Conservation (phyloP, 768 basidiomycete genomes). For the Lactifluus piperatus region DNA sequence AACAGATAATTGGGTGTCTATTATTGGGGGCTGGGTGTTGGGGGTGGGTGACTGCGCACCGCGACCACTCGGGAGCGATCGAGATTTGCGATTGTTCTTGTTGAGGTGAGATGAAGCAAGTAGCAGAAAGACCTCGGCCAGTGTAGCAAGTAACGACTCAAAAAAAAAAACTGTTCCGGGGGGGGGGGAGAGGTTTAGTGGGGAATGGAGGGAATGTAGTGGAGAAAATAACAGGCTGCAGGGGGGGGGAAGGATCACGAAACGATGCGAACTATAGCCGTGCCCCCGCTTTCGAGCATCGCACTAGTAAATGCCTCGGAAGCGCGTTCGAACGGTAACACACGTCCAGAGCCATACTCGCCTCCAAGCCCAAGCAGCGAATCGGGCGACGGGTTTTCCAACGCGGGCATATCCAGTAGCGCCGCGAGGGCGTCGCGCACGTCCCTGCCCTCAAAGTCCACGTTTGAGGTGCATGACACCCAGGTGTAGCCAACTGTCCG, state of each 20-base stretch:
- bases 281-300: conserved; percentile 27
- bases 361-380: conserved; percentile 26
- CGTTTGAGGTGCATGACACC: conserved; percentile 72
- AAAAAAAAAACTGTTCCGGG: not conserved
- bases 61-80: not conserved
- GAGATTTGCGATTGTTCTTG: too few relatives aligned
- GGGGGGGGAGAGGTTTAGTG: too few relatives aligned
- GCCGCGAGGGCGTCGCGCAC: conserved; percentile 44
- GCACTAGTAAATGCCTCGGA: conserved; percentile 38
- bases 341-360: conserved; percentile 26
- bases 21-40: not conserved
- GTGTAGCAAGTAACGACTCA: not conserved
- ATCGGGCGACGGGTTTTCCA: conserved; percentile 27
- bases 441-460: conserved; percentile 78
- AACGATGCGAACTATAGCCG: conserved; percentile 28
- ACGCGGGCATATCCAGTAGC: conserved; percentile 32
- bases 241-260: conserved; percentile 8
- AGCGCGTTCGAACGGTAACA: conserved; percentile 47
- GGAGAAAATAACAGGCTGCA: not conserved
- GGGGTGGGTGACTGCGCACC: not conserved
- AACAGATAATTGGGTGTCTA: not conserved
- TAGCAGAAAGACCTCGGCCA: not conserved
- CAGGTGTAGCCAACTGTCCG: conserved; percentile 67
- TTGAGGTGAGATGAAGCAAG: not conserved
- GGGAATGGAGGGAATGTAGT: not conserved